Percentiles rank a stretch among this genome's conserved stretches.
Conservation (phyloP, 345 rosid species). For the Angophora floribunda region DNA sequence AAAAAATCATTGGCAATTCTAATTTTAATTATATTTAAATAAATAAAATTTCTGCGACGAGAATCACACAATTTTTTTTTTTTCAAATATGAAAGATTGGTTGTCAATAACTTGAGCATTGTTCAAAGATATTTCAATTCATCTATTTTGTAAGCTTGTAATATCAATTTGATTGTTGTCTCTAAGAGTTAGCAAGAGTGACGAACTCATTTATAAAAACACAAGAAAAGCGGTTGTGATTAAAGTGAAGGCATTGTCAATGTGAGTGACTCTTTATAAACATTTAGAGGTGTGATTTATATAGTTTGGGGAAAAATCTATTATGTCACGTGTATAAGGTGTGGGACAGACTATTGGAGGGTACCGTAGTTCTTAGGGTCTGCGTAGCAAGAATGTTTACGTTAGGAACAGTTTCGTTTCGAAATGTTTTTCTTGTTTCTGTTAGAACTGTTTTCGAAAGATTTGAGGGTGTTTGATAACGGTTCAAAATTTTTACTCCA, state of each 20-base stretch:
- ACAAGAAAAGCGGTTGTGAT: not conserved
- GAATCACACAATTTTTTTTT: not conserved
- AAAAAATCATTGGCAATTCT: not conserved
- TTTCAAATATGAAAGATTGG: not conserved
- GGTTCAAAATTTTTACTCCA: no score
- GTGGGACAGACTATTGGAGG: not conserved
- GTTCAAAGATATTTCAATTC: accelerated
- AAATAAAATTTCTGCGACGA: no score
- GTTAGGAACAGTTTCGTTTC: no score
- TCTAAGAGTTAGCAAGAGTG: not conserved
- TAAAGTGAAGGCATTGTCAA: not conserved
- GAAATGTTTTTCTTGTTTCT: no score
- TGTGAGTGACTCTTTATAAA: not conserved
- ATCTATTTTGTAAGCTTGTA: not conserved
- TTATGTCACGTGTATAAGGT: not conserved
- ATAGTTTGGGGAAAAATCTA: not conserved
- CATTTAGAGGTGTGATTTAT: not conserved
- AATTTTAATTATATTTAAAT: no score
- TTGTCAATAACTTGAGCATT: accelerated
- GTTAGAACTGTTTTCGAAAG: no score
- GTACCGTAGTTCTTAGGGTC: not conserved
- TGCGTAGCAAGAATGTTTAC: no score
- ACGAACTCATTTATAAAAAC: no score
- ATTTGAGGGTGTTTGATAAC: no score
- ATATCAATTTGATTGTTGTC: not conserved